Base-by-base conservation (phyloP, 495 filamentous ascomycete species). In the Cercophora scortea region DNA sequence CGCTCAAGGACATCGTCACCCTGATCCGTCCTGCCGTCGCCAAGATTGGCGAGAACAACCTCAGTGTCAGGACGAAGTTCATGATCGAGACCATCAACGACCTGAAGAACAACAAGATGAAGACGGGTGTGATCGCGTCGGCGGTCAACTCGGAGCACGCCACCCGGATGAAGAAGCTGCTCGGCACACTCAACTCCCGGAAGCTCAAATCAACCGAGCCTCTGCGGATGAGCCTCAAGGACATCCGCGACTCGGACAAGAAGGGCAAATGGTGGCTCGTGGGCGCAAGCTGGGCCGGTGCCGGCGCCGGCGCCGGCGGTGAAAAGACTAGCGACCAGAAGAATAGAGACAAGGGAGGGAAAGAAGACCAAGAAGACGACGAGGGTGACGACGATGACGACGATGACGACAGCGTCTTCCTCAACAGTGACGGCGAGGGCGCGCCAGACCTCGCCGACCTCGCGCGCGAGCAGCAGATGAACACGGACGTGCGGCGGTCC, bases 231-330 rank as follows among this genome's bases (percentile, higher is more conserved):
- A 81, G 86, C 9, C 76, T 96, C 6, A 71, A 79, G 25, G 93
- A 97, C 61, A 88, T 97, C 53, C 78, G 78, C 49, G 77, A 92
- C 50, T 84, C 83, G 3, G 84, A 90, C 17, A 90, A 86, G 57
- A 89, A 87, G 67, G 93, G 93, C 3, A 96, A 95, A 73, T 97
- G 93, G 94, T 97, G 93, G 93, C 79, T 97, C 36, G 85, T 96
- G 19, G 92, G 93, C 42, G 90, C 92, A 11, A 94, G 89, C 67
- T 96, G 90, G 86, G 63, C 71, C 9, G 80, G 80, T 2, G 83
- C 75, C 32, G 55, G 39, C 15, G 55, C 53, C 42, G 55, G 15
- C 50, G 52, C 47, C 48, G 58, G 49, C 51, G 42, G 8, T 42
- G 58, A 4, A 32, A 57, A 51, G 13, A 63, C 34, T 58, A 64